Base-by-base conservation (phyloP, 805 yeast species). In the Ascoidea rubescens region DNA sequence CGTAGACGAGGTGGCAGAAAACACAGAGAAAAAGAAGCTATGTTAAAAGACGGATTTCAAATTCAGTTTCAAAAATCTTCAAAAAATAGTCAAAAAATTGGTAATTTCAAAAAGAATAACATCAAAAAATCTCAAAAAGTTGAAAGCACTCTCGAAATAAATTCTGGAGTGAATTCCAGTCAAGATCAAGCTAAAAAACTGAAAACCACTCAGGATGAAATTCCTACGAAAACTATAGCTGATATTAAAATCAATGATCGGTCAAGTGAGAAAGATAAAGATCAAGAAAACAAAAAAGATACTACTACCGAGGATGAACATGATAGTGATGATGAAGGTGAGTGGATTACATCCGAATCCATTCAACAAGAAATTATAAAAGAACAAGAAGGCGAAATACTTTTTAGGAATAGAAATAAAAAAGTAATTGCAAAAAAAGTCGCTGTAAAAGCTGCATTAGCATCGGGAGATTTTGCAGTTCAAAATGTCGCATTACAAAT, bases 401-500 rank as follows among this genome's bases (percentile, higher is more conserved):
- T 64, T 50, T n/a, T 16, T 14, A 75, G 69, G 47, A 51, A 67
- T 21, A 14, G 43, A 37, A 60, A 37, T 10, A 37, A 14, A 1
- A 14, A 68, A 12, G 67, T 69, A 16, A 60, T 63, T 4, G 67
- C 62, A 4, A 53, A 60, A 2, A 62, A 57, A 5, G 60, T 68
- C 8, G 59, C 68, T n/a, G 74, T 83, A 53, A 77, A 81, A 56
- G 93, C 84, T 17, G 99, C 97, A 2, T 68, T 93, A 50, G 83
- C 96, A 0, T 85, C 97, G 0, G 96, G 96, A 31, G 99, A 93
- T 78, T 93, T 91, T 70, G 98, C 99, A 1, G 87, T 91, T 61
- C 99, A 93, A 67, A 93, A 93, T 67, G 96, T 90, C 14, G 78
- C 96, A 0, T 73, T 93, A 69, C 98, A 91, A 66, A 75, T 93